Evolutionary conservation across 768 basidiomycete species (phyloP), one percentile per base, ranked within the genome.

Genomic region (Austroboletus eburneus): DNA sequence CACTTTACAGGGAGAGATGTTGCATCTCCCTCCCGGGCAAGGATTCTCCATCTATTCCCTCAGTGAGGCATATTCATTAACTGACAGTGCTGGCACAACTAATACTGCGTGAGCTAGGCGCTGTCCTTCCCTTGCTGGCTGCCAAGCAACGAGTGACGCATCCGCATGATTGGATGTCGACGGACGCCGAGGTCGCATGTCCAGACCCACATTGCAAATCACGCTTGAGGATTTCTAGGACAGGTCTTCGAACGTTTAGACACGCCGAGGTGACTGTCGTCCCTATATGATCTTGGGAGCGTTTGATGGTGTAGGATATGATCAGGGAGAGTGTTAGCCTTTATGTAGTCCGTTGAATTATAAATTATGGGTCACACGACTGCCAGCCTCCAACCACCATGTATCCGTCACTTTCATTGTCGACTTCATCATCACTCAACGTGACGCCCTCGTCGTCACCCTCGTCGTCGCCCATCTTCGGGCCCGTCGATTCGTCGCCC

Each of bases 11-110:
- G 84, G 83, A 2, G 84, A 85, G 59, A 79, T 82, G 76, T 53
- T 85, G 22, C 57, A 72, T 54, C 70, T 85, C 2, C 83, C 83
- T 4, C 72, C 76, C 0, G 75, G 70, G 0, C 83, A 84, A 57
- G 83, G 81, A 2, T 73, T 85, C 55, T 84, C 83, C 2, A 81
- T 86, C 41, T 85, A 84, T 56, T 85, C 83, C 0, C 66, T 84
- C 9, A 69, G 83, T 81, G 49, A 30, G 46, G 34, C 13, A 18
- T 18, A 18, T 27, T 12, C 5, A 27, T 27, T n/a, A n/a, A n/a
- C n/a, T n/a, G n/a, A n/a, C n/a, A n/a, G n/a, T n/a, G n/a, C n/a
- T n/a, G n/a, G n/a, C n/a, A n/a, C n/a, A n/a, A n/a, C 33, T 34
- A n/a, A 34, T 13, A 34, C 5, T 14, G 24, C 27, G 27, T 27